Conservation (phyloP, 208 protist species). For the Crithidia sp. region DNA sequence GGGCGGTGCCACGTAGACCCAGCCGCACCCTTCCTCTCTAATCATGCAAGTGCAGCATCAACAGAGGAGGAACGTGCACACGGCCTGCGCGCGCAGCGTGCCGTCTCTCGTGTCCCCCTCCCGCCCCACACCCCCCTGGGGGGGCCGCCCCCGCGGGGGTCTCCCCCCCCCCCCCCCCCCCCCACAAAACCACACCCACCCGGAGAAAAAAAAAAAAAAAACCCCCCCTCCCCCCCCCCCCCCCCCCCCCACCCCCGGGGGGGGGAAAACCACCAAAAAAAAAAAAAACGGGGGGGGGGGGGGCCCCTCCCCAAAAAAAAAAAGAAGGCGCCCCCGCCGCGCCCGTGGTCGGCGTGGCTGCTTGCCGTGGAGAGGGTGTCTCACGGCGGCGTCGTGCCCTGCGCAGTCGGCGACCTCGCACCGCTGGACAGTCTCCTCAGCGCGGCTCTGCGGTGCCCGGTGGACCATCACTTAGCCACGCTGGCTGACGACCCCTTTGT, state of each 20-base stretch:
- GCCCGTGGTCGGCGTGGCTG: conserved; percentile 26
- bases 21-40: background rate
- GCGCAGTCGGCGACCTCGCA: background rate
- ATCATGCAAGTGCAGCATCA: too few species aligned
- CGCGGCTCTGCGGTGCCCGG: background rate
- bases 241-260: too few species aligned
- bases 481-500: conserved; percentile 35
- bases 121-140: conserved; percentile 23
- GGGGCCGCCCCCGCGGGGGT: too few species aligned
- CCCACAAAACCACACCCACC: too few species aligned
- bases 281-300: too few species aligned
- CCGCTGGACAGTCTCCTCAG: background rate
- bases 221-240: too few species aligned
- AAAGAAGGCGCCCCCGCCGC: too few species aligned
- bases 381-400: background rate
- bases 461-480: conserved; percentile 22
- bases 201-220: too few species aligned
- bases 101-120: background rate
- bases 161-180: too few species aligned
- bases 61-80: background rate
- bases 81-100: background rate
- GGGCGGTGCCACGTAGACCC: background rate
- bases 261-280: too few species aligned
- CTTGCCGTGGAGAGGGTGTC: conserved; percentile 10
- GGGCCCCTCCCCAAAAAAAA: too few species aligned